Conservation (phyloP, 352 stramenopile species). For the Globisporangium sylvaticum region DNA sequence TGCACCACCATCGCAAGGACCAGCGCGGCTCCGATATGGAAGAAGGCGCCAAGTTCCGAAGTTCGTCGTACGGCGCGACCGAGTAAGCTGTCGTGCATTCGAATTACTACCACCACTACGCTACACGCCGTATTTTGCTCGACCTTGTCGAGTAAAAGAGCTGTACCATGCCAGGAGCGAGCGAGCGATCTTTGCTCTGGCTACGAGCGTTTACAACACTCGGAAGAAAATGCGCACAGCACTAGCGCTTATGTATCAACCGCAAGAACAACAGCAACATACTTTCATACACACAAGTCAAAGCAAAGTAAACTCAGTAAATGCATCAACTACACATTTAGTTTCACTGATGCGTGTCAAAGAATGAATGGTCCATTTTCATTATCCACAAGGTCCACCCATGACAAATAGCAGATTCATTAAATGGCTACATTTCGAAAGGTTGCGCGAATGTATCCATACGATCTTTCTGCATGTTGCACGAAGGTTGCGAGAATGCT, state of each 20-base stretch:
- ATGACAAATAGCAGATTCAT: background rate
- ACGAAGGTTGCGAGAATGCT: conserved; percentile 6
- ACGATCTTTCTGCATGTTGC: conserved; percentile 4
- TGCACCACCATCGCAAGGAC: conserved; percentile 33
- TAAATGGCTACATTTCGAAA: conserved; percentile 6
- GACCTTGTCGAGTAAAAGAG: background rate
- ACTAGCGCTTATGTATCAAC: background rate
- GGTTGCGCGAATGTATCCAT: conserved; percentile 5
- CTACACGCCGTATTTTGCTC: background rate
- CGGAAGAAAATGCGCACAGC: background rate
- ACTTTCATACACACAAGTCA: background rate
- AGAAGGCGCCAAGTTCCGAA: conserved; percentile 13
- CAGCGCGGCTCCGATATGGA: conserved; percentile 14
- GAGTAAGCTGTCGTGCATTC: background rate
- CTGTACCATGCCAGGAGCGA: background rate
- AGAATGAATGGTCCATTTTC: background rate
- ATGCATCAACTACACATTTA: background rate
- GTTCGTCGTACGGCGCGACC: conserved; percentile 20
- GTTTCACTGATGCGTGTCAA: background rate
- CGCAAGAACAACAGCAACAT: background rate
- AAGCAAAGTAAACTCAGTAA: background rate
- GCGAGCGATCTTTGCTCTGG: background rate
- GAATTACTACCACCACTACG: background rate
- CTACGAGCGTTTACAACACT: too few species aligned
- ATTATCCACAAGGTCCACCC: background rate